Evolutionary conservation across 345 rosid species (phyloP).

Genomic region (Rhodamnia argentea): DNA sequence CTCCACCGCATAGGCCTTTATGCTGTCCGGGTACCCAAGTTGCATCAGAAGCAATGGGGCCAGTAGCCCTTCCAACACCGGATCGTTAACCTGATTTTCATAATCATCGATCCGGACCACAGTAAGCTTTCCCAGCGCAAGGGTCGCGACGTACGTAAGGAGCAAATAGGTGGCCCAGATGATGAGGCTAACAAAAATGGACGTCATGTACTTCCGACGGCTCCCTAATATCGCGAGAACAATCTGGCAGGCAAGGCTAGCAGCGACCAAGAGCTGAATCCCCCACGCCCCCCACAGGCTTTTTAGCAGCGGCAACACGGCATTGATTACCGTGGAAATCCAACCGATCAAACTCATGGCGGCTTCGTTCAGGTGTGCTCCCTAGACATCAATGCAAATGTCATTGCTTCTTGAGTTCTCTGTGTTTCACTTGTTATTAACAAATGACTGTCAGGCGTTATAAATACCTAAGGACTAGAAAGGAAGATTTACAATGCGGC

Average conservation of each 20-base stretch:
- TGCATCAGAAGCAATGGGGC: constrained; percentile 12
- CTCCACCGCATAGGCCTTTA: constrained; percentile 11
- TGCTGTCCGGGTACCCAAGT: constrained; percentile 7
- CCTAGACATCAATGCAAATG: not conserved
- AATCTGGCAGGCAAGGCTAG: not conserved
- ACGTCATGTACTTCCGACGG: constrained; percentile 3
- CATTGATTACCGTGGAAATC: not conserved
- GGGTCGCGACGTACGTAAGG: not conserved
- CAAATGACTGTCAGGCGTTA: not conserved
- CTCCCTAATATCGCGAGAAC: constrained; percentile 3
- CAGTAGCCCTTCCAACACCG: not conserved
- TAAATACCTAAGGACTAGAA: not conserved
- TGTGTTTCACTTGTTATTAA: not conserved
- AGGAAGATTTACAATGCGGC: not conserved
- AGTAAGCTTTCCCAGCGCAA: not conserved
- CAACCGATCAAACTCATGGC: not conserved
- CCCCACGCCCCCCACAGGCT: constrained; percentile 7
- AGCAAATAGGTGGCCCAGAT: constrained; percentile 9
- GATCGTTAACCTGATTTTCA: not conserved
- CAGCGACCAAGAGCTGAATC: constrained; percentile 1
- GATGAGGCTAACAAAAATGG: not conserved
- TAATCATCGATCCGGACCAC: not conserved
- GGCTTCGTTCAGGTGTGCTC: not conserved
- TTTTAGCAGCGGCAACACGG: not conserved
- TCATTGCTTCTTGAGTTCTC: not conserved